A percentile compares a stretch with the other conserved stretches of the same genome.
Conservation (phyloP, 306 rosid species). For the Sicyos edulis region DNA sequence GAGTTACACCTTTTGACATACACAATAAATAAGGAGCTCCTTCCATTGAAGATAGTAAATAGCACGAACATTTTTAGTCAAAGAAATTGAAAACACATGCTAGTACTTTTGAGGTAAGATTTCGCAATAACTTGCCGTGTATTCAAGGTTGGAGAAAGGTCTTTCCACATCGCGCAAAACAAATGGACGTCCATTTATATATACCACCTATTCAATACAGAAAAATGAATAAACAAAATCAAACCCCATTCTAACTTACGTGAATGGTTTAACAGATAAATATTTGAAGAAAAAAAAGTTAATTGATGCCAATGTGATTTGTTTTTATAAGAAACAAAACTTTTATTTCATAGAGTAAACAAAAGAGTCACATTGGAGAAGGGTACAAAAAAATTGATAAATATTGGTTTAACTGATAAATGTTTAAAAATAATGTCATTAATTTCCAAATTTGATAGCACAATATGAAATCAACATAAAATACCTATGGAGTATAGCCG, state of each 20-base stretch:
- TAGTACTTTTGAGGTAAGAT: constrained; percentile 4
- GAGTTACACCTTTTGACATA: background rate
- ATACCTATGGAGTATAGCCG: background rate
- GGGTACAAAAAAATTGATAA: too few species aligned
- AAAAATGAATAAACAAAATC: constrained; percentile 19
- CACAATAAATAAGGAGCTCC: background rate
- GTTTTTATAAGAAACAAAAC: background rate
- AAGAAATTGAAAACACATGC: background rate
- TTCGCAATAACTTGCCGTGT: constrained; percentile 46
- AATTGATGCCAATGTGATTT: background rate
- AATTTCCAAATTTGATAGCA: background rate
- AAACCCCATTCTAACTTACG: background rate
- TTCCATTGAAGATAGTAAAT: background rate
- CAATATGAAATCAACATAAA: background rate
- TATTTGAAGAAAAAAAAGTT: background rate
- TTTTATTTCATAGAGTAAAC: too few species aligned
- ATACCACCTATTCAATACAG: constrained; percentile 59
- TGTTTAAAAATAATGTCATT: too few species aligned
- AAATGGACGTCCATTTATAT: constrained; percentile 84
- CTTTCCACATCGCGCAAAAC: constrained; percentile 87
- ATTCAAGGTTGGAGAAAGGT: constrained; percentile 86
- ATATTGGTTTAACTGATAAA: too few species aligned
- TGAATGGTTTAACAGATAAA: background rate
- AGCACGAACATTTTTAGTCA: background rate
- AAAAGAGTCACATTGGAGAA: too few species aligned